Evolutionary conservation across 2,329 filamentous ascomycete species (phyloP).

Genomic region (Colletotrichum ledebouriae): DNA sequence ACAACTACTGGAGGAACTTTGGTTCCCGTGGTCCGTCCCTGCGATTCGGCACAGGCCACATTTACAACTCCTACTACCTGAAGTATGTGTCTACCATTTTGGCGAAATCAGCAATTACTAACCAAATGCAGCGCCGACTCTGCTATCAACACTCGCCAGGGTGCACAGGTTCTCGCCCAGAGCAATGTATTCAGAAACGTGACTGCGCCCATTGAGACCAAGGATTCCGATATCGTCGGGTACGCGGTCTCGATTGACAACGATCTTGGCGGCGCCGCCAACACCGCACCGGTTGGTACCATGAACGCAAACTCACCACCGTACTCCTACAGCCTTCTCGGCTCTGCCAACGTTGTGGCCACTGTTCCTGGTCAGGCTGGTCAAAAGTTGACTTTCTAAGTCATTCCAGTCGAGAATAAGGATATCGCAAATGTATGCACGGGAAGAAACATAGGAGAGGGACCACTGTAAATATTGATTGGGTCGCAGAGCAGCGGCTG

Average conservation of each 20-base stretch:
- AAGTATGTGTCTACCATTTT: conserved; percentile 19
- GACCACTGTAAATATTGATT: no score
- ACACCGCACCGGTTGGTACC: conserved; percentile 51
- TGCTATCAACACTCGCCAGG: conserved; percentile 67
- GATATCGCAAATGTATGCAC: background rate
- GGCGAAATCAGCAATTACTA: background rate
- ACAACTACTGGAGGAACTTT: conserved; percentile 72
- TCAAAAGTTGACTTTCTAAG: conserved; percentile 48
- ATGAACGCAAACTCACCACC: conserved; percentile 63
- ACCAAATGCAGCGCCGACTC: conserved; percentile 49
- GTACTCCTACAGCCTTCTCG: conserved; percentile 59
- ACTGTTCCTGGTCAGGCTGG: conserved; percentile 54
- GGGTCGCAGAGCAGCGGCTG: no score
- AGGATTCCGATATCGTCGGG: conserved; percentile 36
- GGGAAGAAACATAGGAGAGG: background rate
- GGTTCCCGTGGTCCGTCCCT: conserved; percentile 71
- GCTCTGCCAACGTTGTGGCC: conserved; percentile 58
- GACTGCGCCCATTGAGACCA: conserved; percentile 50
- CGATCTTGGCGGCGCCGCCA: conserved; percentile 33
- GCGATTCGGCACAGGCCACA: conserved; percentile 73
- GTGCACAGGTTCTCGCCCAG: conserved; percentile 67
- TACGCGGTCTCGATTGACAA: conserved; percentile 37
- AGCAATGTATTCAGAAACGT: conserved; percentile 55
- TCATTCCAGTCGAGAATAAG: background rate
- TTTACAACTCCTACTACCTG: conserved; percentile 58